phyloP scores from a whole-genome alignment of 2,329 filamentous ascomycete species.

The Zasmidium angulare region DNA sequence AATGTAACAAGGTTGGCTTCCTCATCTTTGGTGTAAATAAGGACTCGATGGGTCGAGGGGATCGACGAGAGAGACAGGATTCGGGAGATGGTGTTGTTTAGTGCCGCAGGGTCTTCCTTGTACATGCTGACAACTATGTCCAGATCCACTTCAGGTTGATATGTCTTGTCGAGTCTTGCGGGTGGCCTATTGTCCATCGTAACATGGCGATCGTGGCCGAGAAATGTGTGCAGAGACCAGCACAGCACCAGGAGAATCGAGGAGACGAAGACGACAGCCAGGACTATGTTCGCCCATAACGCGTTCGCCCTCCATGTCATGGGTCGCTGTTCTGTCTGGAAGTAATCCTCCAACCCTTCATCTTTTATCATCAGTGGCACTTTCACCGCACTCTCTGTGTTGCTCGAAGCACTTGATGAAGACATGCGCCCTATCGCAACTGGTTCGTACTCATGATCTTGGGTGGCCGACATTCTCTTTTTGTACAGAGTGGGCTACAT shows the following conservation, averaged over 20 bases:
- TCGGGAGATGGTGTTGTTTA: slow-evolving; percentile 7
- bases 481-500: neutral
- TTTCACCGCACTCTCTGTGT: neutral
- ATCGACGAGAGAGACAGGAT: slow-evolving; percentile 6
- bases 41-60: neutral
- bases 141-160: neutral
- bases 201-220: neutral
- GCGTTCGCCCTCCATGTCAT: neutral
- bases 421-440: neutral
- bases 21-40: slow-evolving; percentile 5
- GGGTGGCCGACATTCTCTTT: neutral
- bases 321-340: neutral
- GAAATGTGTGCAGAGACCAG: neutral
- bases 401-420: neutral
- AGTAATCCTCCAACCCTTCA: neutral
- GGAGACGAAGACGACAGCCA: neutral
- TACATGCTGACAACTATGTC: slow-evolving; percentile 16
- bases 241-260: neutral
- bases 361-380: neutral
- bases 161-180: neutral
- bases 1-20: neutral
- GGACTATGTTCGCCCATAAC: neutral
- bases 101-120: slow-evolving; percentile 4
- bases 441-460: neutral
- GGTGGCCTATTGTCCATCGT: neutral